These are phyloP conservation scores for Dentipellis sp. DNA, from an alignment of 768 basidiomycete genomes.

Conservation along the genomic window DNA sequence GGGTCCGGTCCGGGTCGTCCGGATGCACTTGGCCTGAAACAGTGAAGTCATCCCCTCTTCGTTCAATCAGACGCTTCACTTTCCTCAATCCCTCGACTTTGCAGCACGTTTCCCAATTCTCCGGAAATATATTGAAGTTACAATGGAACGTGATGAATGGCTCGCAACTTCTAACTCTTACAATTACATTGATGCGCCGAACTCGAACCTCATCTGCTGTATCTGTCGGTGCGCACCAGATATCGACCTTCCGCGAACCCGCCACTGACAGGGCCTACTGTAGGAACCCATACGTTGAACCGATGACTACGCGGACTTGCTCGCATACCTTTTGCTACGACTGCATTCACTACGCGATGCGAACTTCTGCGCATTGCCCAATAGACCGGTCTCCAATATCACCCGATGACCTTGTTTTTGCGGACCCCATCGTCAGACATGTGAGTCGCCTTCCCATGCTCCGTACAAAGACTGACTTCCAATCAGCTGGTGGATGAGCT, in stretches of 20 bases:
- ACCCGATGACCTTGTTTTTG: conserved; percentile 48
- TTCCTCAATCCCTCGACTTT: too few relatives aligned
- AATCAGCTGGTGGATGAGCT: conserved; percentile 77
- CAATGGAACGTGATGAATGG: conserved; percentile 7
- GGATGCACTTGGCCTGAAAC: too few relatives aligned
- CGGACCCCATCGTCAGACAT: conserved; percentile 70
- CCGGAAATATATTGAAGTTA: not conserved
- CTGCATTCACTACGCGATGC: conserved; percentile 67
- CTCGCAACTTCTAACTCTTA: conserved; percentile 5
- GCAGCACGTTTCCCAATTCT: too few relatives aligned
- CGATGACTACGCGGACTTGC: conserved; percentile 65
- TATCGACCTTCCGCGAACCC: not conserved
- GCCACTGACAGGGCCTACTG: not conserved
- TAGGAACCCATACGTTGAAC: conserved; percentile 68
- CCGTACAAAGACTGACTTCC: not conserved
- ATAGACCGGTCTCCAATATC: conserved; percentile 69
- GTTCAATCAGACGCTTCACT: too few relatives aligned
- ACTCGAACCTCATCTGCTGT: conserved; percentile 12
- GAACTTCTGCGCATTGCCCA: conserved; percentile 66
- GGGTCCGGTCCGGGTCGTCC: too few relatives aligned
- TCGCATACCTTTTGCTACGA: conserved; percentile 82
- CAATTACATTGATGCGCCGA: conserved; percentile 8
- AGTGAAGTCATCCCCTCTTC: too few relatives aligned
- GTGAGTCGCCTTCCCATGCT: conserved; percentile 31
- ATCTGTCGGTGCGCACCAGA: conserved; percentile 9